Evolutionary conservation across 2,329 filamentous ascomycete genomes (phyloP).

Genomic region (Calycina marina): DNA sequence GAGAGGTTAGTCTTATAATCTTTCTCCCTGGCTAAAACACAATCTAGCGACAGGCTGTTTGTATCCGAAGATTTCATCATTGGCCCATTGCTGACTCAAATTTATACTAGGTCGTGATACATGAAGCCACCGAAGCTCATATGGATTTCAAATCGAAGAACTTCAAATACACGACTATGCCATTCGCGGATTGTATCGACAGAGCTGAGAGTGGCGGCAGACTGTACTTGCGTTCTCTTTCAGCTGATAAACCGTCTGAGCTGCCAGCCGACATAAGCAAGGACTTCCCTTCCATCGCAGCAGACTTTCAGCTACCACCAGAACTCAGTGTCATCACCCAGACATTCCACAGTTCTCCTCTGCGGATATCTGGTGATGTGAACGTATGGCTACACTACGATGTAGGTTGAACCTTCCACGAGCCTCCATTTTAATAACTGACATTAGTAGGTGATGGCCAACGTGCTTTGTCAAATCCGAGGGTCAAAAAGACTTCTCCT

Average conservation of each 20-base stretch:
- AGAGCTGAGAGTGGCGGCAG: constrained; percentile 42
- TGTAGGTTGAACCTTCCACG: constrained; percentile 28
- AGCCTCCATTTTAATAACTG: constrained; percentile 1
- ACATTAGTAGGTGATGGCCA: constrained; percentile 58
- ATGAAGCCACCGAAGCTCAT: constrained; percentile 46
- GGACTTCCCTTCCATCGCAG: constrained; percentile 57
- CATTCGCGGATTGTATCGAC: constrained; percentile 52
- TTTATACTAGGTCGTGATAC: constrained; percentile 57
- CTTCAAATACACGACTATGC: constrained; percentile 57
- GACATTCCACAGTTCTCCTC: constrained; percentile 62
- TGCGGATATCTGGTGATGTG: constrained; percentile 66
- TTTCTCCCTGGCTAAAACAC: no score
- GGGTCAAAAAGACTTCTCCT: constrained; percentile 62
- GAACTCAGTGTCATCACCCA: constrained; percentile 42
- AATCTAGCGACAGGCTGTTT: no score
- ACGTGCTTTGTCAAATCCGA: constrained; percentile 65
- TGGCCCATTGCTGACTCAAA: constrained; percentile 7
- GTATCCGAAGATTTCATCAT: no score
- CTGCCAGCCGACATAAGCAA: constrained; percentile 51
- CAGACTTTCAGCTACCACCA: constrained; percentile 55
- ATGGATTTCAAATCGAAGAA: constrained; percentile 81
- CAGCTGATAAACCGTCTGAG: constrained; percentile 50
- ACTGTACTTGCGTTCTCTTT: constrained; percentile 69
- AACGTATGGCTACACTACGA: constrained; percentile 90
- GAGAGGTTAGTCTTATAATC: constrained; percentile 34